Base-by-base conservation (phyloP, 176 grass and related monocot species). In the Triticum urartu region DNA sequence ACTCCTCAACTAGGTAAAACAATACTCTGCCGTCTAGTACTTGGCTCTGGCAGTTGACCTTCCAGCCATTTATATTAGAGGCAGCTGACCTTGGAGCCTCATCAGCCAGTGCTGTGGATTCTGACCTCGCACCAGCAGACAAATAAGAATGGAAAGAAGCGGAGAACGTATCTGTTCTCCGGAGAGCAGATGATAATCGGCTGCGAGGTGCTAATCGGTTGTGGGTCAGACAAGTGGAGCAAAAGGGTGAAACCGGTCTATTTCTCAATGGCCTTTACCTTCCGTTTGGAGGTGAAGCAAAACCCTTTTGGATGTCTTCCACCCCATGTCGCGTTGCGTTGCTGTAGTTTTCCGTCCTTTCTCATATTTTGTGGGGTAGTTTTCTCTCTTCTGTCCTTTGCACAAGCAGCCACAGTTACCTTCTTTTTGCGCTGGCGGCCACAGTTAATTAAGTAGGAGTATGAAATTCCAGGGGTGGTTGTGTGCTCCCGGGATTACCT, bases 51-150 rank as follows among this genome's bases (percentile, higher is more conserved):
- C 17, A 21, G 82, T 80, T 89, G 87, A 89, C 76, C 81, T 85
- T 75, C 40, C 47, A 77, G 35, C 26, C 64, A 3, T 66, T 66
- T 66, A 17, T 8, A 0, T 13, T 30, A 15, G 10, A 6, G 26
- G 59, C 13, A 21, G 76, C 80, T 89, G 87, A 89, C 76, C 81
- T 80, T 86, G 28, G 28, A 72, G n/a, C 48, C 60, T 45, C 70
- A 69, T 28, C 62, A 48, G 4, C 69, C 60, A 74, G 62, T n/a
- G 54, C 59, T 8, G 12, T 28, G 40, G 22, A 45, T 61, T 45
- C 32, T 35, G 73, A 83, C 43, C 64, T 32, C 20, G 79, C 60
- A 45, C 11, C 33, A 35, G 18, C 6, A n/a, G 65, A 50, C 6
- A 33, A 22, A 62, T 69, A 22, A 62, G 59, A 45, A 36, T 60